Evolutionary conservation across 768 basidiomycete species (phyloP), one percentile per base, ranked within the genome.

Genomic region (Russula sp.): DNA sequence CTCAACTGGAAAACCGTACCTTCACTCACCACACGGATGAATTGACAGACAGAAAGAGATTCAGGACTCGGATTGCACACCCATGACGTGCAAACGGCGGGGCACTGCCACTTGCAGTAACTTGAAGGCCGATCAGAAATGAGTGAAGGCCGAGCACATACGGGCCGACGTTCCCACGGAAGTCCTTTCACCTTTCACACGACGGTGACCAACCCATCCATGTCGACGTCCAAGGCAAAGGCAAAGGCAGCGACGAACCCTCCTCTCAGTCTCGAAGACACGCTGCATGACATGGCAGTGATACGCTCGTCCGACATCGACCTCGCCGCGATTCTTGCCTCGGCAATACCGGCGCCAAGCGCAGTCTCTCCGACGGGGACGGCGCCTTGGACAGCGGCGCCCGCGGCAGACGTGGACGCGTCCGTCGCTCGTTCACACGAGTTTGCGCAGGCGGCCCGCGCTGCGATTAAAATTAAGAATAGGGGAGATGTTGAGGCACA

Each of bases 241-340:
- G 55, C 30, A 9, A 59, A 59, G 24, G 8, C 42, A 68, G 77
- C 77, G 75, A 76, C 59, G 70, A 67, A 84, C 64, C 81, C 84
- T 13, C 77, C 85, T 14, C 77, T 91, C 48, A 76, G 83, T 8
- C 78, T 90, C 34, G 73, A 78, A 63, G 80, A 84, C 61, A 84
- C 84, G 8, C 79, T 91, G 42, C 85, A 81, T 14, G 90, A 92
- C 74, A 82, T 92, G 26, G 89, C 90, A 6, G 73, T 89, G 36
- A 76, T 92, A 22, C 83, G 87, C 32, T 83, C 83, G 30, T 84
- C 86, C 11, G 83, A 81, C 26, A 64, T 81, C 51, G 76, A 80
- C 64, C 67, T 82, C 20, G 70, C 76, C 6, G 61, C 53, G 10
- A 57, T 78, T 38, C 72, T 79, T 28, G 38, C 74, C 9, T 64